Evolutionary conservation across 2,329 filamentous ascomycete species (phyloP).

Genomic region (Dactylonectria macrodidyma): DNA sequence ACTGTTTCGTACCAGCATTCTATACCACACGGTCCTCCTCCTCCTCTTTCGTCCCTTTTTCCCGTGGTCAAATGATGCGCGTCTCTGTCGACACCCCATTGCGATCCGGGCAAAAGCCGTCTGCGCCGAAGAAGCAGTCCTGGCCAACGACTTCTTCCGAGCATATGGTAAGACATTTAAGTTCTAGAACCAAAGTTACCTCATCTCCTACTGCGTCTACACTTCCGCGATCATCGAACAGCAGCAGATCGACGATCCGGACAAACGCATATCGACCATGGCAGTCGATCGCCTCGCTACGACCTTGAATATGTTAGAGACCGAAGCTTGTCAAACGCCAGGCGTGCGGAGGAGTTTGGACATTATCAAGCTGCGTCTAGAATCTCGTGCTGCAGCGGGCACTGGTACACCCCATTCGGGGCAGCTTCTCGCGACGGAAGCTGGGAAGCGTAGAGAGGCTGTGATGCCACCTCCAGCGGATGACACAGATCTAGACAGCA

Average conservation of each 20-base stretch:
- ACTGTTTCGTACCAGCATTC: background rate
- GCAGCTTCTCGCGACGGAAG: background rate
- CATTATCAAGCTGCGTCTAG: background rate
- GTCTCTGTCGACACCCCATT: background rate
- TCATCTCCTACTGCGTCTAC: background rate
- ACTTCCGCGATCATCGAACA: background rate
- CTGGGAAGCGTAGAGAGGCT: background rate
- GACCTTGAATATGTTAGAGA: background rate
- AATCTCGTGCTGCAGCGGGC: background rate
- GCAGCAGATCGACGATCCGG: background rate
- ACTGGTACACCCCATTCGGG: background rate
- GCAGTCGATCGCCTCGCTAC: background rate
- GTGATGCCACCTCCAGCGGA: background rate
- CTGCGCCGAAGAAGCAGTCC: background rate
- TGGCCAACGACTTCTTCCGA: background rate
- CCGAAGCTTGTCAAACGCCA: background rate
- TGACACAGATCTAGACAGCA: background rate
- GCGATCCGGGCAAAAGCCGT: background rate
- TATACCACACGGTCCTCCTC: background rate
- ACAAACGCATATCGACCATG: background rate
- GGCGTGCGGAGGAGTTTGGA: background rate
- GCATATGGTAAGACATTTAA: constrained; percentile 4
- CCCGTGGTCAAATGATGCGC: background rate
- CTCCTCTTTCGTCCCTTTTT: background rate
- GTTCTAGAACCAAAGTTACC: constrained; percentile 1